Conservation (phyloP, 129 eudicot species). For the Lonicera japonica region DNA sequence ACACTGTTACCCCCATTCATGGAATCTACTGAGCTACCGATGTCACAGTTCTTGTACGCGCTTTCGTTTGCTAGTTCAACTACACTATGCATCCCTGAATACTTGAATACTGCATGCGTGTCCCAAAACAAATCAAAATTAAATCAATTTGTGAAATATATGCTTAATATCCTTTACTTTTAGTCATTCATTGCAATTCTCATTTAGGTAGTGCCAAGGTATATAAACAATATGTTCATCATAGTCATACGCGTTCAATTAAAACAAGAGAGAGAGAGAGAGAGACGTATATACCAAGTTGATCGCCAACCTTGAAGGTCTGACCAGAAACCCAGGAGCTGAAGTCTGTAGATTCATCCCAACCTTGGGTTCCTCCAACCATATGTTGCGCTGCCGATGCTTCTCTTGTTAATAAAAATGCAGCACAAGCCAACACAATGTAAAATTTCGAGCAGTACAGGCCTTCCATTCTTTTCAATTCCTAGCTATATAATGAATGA, state of each 20-base stretch:
- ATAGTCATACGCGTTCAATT: too few species aligned
- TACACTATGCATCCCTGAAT: conserved; percentile 65
- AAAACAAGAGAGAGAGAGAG: too few species aligned
- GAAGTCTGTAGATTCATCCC: conserved; percentile 73
- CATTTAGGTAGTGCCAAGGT: too few species aligned
- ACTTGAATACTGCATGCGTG: conserved; percentile 54
- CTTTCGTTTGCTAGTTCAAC: conserved; percentile 66
- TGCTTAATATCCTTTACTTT: too few species aligned
- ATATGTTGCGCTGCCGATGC: conserved; percentile 38
- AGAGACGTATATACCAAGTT: conserved; percentile 41
- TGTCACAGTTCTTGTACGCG: conserved; percentile 58
- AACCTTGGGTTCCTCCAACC: conserved; percentile 87
- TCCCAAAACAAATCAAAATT: conserved; percentile 2
- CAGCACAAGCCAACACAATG: conserved; percentile 16
- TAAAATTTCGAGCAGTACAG: conserved; percentile 18
- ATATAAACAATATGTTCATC: too few species aligned
- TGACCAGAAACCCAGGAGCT: conserved; percentile 65
- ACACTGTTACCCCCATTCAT: conserved; percentile 55
- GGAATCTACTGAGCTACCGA: conserved; percentile 45
- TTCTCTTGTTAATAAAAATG: conserved; percentile 11
- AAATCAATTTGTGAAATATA: too few species aligned
- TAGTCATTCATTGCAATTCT: not conserved
- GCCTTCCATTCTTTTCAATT: conserved; percentile 30
- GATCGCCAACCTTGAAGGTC: conserved; percentile 76
- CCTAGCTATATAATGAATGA: too few species aligned